phyloP scores from a whole-genome alignment of 1,284 basidiomycete genomes.

The Leccinum solheimii region DNA sequence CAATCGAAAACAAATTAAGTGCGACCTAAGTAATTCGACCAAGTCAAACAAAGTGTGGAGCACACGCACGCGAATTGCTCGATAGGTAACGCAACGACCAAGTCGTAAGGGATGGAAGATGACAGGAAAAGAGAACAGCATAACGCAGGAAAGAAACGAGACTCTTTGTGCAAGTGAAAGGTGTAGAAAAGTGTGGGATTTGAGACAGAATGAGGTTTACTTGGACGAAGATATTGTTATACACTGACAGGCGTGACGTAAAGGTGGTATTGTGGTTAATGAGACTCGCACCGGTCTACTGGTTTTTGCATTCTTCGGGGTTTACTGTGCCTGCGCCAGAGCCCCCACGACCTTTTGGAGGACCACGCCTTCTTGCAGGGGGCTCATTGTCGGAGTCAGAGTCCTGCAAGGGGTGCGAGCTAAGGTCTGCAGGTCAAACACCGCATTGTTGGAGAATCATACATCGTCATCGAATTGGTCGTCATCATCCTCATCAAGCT shows the following conservation, averaged over 20 bases:
- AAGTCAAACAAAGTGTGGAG: constrained; percentile 5
- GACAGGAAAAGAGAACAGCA: background rate
- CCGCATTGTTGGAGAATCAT: constrained; percentile 32
- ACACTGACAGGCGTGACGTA: constrained; percentile 12
- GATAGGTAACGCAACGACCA: constrained; percentile 12
- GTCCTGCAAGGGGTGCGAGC: constrained; percentile 24
- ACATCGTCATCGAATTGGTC: constrained; percentile 58
- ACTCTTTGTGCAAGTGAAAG: constrained; percentile 3
- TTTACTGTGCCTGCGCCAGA: constrained; percentile 47
- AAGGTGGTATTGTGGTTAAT: constrained; percentile 26
- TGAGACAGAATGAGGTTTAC: constrained; percentile 16
- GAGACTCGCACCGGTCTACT: constrained; percentile 46
- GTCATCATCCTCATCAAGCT: constrained; percentile 61
- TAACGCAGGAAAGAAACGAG: background rate
- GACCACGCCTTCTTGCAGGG: constrained; percentile 55
- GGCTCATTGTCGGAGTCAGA: constrained; percentile 60
- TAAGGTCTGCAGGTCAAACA: constrained; percentile 24
- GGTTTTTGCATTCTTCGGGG: constrained; percentile 85
- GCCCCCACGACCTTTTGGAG: constrained; percentile 54
- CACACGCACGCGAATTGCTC: constrained; percentile 12
- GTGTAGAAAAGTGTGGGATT: background rate
- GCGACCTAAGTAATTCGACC: constrained; percentile 20
- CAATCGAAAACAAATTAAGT: constrained; percentile 23
- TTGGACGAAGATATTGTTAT: constrained; percentile 14
- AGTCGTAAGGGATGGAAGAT: constrained; percentile 7